These are phyloP conservation scores for Rubroboletus pulcherrimus DNA, from an alignment of 768 basidiomycete species.

Conservation along the genomic window DNA sequence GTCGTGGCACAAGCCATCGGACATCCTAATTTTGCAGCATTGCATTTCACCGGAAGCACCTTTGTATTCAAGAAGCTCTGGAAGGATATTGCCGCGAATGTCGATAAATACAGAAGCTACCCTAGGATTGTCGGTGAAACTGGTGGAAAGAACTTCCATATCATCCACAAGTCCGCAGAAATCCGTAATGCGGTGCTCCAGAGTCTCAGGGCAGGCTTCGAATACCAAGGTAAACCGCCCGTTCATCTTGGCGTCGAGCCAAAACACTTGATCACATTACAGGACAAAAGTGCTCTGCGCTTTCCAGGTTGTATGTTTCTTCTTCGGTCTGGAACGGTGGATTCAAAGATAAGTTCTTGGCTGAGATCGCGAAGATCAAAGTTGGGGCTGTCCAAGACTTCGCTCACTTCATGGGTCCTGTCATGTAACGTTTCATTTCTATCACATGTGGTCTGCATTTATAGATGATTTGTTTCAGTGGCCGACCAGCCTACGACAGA, in stretches of 20 bases:
- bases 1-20: conserved; percentile 82
- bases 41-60: conserved; percentile 97
- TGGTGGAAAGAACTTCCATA: conserved; percentile 97
- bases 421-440: conserved; percentile 58
- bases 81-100: conserved; percentile 89
- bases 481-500: conserved; percentile 85
- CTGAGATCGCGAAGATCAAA: conserved; percentile 79
- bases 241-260: background rate
- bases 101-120: conserved; percentile 85
- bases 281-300: conserved; percentile 97
- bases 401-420: conserved; percentile 90
- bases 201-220: conserved; percentile 83
- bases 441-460: background rate
- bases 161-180: conserved; percentile 86
- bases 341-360: conserved; percentile 77
- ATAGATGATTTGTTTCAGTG: conserved; percentile 40
- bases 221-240: conserved; percentile 74
- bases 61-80: conserved; percentile 92
- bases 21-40: conserved; percentile 75
- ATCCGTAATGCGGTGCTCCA: conserved; percentile 88
- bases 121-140: conserved; percentile 98
- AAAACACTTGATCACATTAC: background rate
- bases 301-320: conserved; percentile 90
- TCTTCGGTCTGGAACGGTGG: conserved; percentile 77
- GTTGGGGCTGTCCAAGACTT: conserved; percentile 77